Conservation (phyloP, 306 rosid species). For the Alnus glutinosa region DNA sequence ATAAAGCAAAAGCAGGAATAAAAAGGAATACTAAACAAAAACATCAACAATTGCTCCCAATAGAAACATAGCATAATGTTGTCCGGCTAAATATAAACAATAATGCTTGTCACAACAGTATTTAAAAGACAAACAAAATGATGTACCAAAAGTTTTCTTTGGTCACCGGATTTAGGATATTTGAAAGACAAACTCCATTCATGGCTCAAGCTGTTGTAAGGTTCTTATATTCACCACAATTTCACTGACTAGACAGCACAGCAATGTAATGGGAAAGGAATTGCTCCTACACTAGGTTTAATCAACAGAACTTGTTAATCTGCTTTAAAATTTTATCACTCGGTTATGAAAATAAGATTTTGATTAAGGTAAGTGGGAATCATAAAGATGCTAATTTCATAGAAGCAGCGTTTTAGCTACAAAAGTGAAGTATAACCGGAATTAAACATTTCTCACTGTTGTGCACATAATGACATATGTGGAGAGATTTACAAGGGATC, state of each 20-base stretch:
- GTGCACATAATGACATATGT: background rate
- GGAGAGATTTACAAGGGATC: background rate
- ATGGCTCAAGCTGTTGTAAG: too few species aligned
- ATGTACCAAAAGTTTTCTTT: too few species aligned
- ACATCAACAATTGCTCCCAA: too few species aligned
- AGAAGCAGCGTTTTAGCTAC: background rate
- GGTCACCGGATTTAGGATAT: too few species aligned
- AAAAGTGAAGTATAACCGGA: background rate
- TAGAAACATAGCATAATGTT: too few species aligned
- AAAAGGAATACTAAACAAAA: background rate
- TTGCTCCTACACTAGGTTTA: background rate
- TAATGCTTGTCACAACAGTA: too few species aligned
- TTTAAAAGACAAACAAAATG: too few species aligned
- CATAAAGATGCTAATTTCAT: background rate
- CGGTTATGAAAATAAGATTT: background rate
- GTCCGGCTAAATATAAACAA: too few species aligned
- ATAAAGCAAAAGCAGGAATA: conserved; percentile 56
- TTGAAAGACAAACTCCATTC: too few species aligned
- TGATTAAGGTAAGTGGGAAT: background rate
- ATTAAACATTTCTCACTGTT: background rate
- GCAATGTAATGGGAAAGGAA: background rate
- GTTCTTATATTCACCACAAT: background rate
- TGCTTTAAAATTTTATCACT: background rate
- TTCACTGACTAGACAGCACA: background rate
- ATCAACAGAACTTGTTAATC: background rate